These are phyloP conservation scores for Neurospora sp. DNA, from an alignment of 2,329 filamentous ascomycete species.

Conservation along the genomic window DNA sequence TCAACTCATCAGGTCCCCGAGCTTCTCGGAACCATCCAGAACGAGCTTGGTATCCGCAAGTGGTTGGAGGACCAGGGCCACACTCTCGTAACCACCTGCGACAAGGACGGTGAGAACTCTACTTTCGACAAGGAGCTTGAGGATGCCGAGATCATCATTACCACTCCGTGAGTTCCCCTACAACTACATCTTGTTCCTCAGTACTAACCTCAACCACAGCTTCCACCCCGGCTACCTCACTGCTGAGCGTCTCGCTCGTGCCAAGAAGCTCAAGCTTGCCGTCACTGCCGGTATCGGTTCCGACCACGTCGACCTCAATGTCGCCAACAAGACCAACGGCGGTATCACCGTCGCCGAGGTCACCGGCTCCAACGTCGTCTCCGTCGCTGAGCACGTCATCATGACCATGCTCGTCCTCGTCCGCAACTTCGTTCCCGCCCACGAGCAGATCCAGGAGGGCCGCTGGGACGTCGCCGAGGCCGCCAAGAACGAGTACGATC, in stretches of 20 bases:
- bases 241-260: constrained; percentile 89
- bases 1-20: constrained; percentile 50
- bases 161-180: constrained; percentile 62
- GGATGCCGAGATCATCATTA: constrained; percentile 98
- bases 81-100: constrained; percentile 90
- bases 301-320: constrained; percentile 94
- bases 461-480: constrained; percentile 94
- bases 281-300: constrained; percentile 96
- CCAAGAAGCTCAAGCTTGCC: constrained; percentile 97
- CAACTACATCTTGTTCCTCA: background rate
- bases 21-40: constrained; percentile 91
- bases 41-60: constrained; percentile 92
- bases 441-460: constrained; percentile 81
- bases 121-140: constrained; percentile 92
- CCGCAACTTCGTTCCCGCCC: constrained; percentile 96
- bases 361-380: constrained; percentile 96
- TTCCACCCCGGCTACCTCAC: constrained; percentile 99
- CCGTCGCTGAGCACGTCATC: constrained; percentile 95
- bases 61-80: constrained; percentile 98
- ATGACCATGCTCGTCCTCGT: constrained; percentile 97
- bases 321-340: constrained; percentile 96
- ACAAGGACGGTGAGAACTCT: constrained; percentile 91
- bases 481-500: constrained; percentile 97
- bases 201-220: constrained; percentile 32
- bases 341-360: constrained; percentile 96